These are phyloP conservation scores for Penicillium sp. DNA, from an alignment of 2,329 filamentous ascomycete genomes.

Conservation along the genomic window DNA sequence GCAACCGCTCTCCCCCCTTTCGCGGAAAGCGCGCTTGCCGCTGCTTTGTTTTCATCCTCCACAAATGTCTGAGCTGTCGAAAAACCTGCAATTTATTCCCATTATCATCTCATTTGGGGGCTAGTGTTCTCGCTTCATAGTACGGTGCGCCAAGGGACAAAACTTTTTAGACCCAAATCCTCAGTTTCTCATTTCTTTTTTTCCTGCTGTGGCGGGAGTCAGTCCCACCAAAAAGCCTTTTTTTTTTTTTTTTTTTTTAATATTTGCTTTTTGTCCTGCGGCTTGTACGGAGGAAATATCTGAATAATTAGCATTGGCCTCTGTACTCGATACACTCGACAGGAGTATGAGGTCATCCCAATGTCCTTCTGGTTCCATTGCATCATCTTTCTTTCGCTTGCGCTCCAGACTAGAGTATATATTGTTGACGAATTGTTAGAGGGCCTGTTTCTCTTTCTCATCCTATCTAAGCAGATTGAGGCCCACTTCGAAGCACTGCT, in stretches of 20 bases:
- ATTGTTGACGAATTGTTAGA: not conserved
- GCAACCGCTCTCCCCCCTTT: slow-evolving; percentile 37
- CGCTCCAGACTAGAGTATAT: not conserved
- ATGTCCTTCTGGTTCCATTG: not conserved
- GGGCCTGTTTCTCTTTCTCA: not conserved
- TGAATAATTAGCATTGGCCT: slow-evolving; percentile 3
- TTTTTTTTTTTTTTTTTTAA: not conserved
- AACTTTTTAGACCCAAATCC: not conserved
- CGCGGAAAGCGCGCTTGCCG: slow-evolving; percentile 47
- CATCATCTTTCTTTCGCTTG: not conserved
- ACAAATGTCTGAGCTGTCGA: not conserved
- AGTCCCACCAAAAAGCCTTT: slow-evolving; percentile 1
- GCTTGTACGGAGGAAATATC: not conserved
- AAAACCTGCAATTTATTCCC: not conserved
- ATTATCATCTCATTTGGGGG: not conserved
- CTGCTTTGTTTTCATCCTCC: slow-evolving; percentile 18
- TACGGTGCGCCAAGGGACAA: slow-evolving; percentile 4
- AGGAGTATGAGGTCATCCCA: slow-evolving; percentile 12
- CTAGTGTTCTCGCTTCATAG: not conserved
- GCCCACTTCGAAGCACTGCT: not conserved
- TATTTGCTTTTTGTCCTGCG: slow-evolving; percentile 15
- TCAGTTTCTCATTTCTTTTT: slow-evolving; percentile 14
- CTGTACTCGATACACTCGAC: not conserved
- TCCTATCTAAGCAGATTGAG: not conserved
- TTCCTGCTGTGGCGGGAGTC: slow-evolving; percentile 1